Evolutionary conservation across 83 land plant genomes (phyloP).

Genomic region (Diphasiastrum complanatum): DNA sequence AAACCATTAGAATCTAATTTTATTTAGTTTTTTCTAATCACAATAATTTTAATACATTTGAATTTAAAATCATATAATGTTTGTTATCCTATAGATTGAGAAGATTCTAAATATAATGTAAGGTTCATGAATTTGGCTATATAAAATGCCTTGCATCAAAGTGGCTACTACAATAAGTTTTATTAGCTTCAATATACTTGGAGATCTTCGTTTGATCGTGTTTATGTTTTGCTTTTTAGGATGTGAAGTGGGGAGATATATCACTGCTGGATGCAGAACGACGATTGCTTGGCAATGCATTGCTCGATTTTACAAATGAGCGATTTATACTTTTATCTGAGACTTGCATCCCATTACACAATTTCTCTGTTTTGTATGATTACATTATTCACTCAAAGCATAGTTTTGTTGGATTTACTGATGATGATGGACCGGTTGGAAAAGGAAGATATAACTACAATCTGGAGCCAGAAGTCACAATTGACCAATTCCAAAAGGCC

Average conservation of each 20-base stretch:
- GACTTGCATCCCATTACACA: conserved; percentile 23
- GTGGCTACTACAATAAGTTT: too few species aligned
- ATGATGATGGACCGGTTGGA: conserved; percentile 3
- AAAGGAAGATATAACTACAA: conserved; percentile 13
- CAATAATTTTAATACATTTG: too few species aligned
- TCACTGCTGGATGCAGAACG: conserved; percentile 28
- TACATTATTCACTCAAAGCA: conserved; percentile 8
- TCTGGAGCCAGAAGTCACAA: conserved; percentile 25
- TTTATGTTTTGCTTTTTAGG: too few species aligned
- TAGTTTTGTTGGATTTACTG: conserved; percentile 19
- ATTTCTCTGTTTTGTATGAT: conserved; percentile 14
- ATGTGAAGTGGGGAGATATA: conserved; percentile 22
- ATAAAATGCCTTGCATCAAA: too few species aligned
- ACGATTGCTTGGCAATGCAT: conserved; percentile 27
- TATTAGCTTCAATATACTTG: too few species aligned
- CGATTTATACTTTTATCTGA: conserved; percentile 30
- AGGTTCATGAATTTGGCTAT: too few species aligned
- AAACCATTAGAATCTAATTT: too few species aligned
- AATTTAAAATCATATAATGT: too few species aligned
- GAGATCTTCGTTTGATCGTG: too few species aligned
- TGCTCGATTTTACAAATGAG: conserved; percentile 17
- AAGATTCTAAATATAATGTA: too few species aligned
- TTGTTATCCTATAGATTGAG: too few species aligned
- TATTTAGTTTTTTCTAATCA: too few species aligned
- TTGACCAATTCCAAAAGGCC: conserved; percentile 23